Evolutionary conservation across 345 rosid species (phyloP), one percentile per base, ranked within the genome.

Genomic region (Hibiscus mutabilis): DNA sequence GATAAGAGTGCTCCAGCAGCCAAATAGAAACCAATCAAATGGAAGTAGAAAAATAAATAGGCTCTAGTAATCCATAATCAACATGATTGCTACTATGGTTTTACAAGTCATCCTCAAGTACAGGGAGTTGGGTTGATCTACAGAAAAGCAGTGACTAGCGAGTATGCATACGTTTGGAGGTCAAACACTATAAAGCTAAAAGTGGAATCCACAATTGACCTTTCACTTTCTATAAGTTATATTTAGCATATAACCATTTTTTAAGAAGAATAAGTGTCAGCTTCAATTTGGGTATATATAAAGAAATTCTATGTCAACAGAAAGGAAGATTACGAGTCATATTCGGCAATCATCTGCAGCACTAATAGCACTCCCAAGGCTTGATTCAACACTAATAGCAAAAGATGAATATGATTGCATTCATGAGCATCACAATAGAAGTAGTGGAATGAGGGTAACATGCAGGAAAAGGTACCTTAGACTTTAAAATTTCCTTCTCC

Each of bases 401-500:
- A 29, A 51, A 16, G 21, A 31, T 19, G 18, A 31, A 21, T 11
- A 63, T 69, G 63, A 65, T 56, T 42, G 73, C 35, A 31, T 31
- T 60, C 59, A 61, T 13, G 33, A 16, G 55, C 18, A 51, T 21
- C n/a, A 51, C 55, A 51, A 16, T 51, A 51, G 55, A 16, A 16
- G 19, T 59, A 68, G 64, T 8, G 60, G 11, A 56, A 56, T 9
- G 60, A 9, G 60, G 11, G 60, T n/a, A 21, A n/a, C 24, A 12
- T 1, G 31, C 44, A 72, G 70, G 55, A 71, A 65, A 66, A 53
- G n/a, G 24, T 87, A 95, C 99, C 98, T 88, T 90, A 11, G 86
- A 82, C 76, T 90, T 95, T 62, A 68, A 66, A 73, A 90, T 86
- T 81, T 89, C 98, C 81, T 80, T 86, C 78, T 84, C 82, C 83